Conservation (phyloP, 2,329 filamentous ascomycete species). For the Acarospora socialis region DNA sequence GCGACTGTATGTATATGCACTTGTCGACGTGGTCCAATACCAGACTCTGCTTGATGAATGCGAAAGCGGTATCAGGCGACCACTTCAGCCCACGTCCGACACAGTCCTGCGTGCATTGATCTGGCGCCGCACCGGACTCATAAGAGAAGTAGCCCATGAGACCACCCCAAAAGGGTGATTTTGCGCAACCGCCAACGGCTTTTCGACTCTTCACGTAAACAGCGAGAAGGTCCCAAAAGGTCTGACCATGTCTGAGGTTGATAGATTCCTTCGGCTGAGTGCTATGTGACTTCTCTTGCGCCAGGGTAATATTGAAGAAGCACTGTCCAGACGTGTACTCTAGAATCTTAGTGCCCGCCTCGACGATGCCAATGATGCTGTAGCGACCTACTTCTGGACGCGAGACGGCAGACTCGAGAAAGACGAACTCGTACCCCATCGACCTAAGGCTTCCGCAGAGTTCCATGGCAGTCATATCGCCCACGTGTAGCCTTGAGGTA, state of each 20-base stretch:
- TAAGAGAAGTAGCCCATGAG: constrained; percentile 78
- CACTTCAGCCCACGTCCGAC: constrained; percentile 37
- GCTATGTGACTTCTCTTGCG: too few relatives aligned
- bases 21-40: constrained; percentile 58
- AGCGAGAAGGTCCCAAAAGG: too few relatives aligned
- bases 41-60: constrained; percentile 63
- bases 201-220: constrained; percentile 28
- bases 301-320: too few relatives aligned
- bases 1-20: constrained; percentile 51
- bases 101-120: constrained; percentile 16
- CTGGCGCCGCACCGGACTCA: constrained; percentile 64
- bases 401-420: constrained; percentile 33
- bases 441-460: constrained; percentile 31
- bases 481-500: too few relatives aligned
- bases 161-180: constrained; percentile 65
- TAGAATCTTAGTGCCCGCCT: constrained; percentile 42
- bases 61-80: constrained; percentile 56
- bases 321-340: constrained; percentile 44
- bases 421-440: constrained; percentile 43
- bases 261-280: too few relatives aligned
- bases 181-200: constrained; percentile 20
- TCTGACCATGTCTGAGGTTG: constrained; percentile 14
- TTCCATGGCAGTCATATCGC: constrained; percentile 19
- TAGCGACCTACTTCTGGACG: constrained; percentile 44
- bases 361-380: constrained; percentile 59